Evolutionary conservation across 441 rosid genomes (phyloP).

Genomic region (Syzygium syzygioides): DNA sequence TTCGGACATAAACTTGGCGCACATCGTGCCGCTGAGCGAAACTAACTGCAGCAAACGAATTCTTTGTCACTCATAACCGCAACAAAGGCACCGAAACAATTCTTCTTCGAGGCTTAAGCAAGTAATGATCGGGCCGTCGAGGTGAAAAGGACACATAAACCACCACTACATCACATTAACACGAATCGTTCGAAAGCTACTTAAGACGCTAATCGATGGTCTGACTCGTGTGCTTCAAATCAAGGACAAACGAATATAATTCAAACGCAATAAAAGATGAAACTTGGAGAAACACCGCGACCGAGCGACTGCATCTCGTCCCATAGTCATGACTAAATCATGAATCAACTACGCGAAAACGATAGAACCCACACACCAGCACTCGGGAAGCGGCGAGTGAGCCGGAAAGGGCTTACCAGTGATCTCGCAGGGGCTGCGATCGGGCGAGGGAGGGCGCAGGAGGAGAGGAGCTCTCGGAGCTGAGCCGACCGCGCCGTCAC

Average conservation of each 20-base stretch:
- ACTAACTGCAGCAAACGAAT: constrained; percentile 40
- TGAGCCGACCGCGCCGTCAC: constrained; percentile 15
- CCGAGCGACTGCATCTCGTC: not conserved
- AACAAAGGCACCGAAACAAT: not conserved
- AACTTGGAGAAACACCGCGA: not conserved
- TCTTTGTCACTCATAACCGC: not conserved
- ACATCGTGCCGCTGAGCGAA: constrained; percentile 56
- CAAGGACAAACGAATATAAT: not conserved
- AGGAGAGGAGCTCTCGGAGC: constrained; percentile 35
- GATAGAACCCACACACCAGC: not conserved
- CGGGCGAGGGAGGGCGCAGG: constrained; percentile 38
- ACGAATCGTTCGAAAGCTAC: not conserved
- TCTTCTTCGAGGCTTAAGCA: not conserved
- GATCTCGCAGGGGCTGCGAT: constrained; percentile 62
- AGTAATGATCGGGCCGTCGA: not conserved
- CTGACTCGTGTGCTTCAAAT: not conserved
- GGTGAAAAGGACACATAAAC: not conserved
- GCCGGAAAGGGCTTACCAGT: constrained; percentile 28
- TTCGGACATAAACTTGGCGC: constrained; percentile 73
- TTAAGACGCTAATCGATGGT: not conserved
- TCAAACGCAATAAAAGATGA: not conserved
- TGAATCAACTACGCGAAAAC: not conserved
- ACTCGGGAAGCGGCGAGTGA: not conserved
- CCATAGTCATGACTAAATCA: not conserved
- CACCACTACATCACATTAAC: not conserved